Percentiles rank a stretch among this genome's conserved stretches.
phyloP scores from a whole-genome alignment of 2,329 filamentous ascomycete genomes.

The Colletotrichum limetticola region DNA sequence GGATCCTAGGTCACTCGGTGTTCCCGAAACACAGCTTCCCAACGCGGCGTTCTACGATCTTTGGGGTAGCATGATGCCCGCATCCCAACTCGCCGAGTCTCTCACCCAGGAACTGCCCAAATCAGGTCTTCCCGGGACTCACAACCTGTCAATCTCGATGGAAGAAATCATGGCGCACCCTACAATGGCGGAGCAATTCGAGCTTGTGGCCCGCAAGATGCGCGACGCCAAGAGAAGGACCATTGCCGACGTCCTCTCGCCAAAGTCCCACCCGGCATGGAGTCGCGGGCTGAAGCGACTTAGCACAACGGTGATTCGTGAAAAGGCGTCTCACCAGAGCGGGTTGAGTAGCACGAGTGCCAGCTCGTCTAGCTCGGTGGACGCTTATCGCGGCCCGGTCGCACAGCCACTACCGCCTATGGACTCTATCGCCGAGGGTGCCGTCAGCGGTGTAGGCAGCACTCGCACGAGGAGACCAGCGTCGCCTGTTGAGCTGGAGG shows the following conservation, averaged over 20 bases:
- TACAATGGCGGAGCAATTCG: slow-evolving; percentile 61
- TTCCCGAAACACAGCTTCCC: slow-evolving; percentile 54
- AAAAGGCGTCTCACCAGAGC: background rate
- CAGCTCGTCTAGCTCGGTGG: slow-evolving; percentile 20
- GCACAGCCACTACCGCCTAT: background rate
- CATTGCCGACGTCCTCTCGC: slow-evolving; percentile 34
- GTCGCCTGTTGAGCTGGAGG: slow-evolving; percentile 25
- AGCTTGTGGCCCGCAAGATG: slow-evolving; percentile 48
- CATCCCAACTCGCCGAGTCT: slow-evolving; percentile 56
- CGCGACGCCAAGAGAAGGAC: slow-evolving; percentile 35
- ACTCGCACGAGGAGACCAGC: background rate
- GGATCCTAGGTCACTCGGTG: slow-evolving; percentile 49
- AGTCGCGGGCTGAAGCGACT: slow-evolving; percentile 26
- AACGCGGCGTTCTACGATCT: slow-evolving; percentile 62
- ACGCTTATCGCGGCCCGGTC: background rate
- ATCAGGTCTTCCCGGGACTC: slow-evolving; percentile 48
- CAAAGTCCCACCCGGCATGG: slow-evolving; percentile 32
- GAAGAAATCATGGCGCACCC: slow-evolving; percentile 62
- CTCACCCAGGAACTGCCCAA: slow-evolving; percentile 55
- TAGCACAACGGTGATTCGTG: slow-evolving; percentile 5
- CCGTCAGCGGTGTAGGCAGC: background rate
- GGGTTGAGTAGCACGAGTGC: slow-evolving; percentile 8
- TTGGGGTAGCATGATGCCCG: slow-evolving; percentile 60
- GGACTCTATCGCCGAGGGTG: slow-evolving; percentile 18
- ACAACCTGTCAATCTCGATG: slow-evolving; percentile 52